A percentile compares a stretch with the other conserved stretches of the same genome.
These are phyloP conservation scores for Podila horticola DNA, from an alignment of 192 early-diverging fungal species.

Conservation along the genomic window DNA sequence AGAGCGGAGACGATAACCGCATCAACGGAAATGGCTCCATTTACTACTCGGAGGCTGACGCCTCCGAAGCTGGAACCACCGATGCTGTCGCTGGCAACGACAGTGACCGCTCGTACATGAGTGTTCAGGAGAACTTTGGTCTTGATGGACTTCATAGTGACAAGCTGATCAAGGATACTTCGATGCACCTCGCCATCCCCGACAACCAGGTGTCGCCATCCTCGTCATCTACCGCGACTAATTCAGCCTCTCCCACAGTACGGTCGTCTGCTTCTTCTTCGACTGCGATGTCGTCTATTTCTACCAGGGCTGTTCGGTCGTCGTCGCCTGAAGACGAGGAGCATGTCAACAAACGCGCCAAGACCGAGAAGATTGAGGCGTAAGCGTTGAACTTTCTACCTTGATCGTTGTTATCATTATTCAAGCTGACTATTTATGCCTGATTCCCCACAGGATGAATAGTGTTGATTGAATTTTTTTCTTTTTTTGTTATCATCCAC, in stretches of 20 bases:
- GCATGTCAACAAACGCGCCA: slow-evolving; percentile 14
- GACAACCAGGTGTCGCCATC: neutral
- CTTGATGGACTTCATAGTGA: neutral
- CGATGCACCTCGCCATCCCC: neutral
- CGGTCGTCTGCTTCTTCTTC: neutral
- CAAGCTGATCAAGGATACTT: neutral
- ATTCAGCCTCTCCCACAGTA: too few relatives aligned
- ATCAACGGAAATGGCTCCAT: slow-evolving; percentile 4
- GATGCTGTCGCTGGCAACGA: slow-evolving; percentile 24
- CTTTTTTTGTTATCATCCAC: neutral
- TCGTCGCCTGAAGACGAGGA: slow-evolving; percentile 1
- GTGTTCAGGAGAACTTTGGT: slow-evolving; percentile 32
- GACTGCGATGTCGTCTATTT: neutral
- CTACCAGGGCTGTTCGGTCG: neutral
- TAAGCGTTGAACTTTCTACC: too few relatives aligned
- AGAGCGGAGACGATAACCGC: neutral
- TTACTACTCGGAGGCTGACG: slow-evolving; percentile 9
- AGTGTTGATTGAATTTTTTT: neutral
- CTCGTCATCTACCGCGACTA: too few relatives aligned
- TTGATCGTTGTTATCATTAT: too few relatives aligned
- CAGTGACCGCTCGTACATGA: slow-evolving; percentile 45
- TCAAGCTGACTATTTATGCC: too few relatives aligned
- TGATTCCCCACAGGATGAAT: too few relatives aligned
- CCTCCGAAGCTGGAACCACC: slow-evolving; percentile 4
- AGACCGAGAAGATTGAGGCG: neutral